Conservation (phyloP, 2,329 filamentous ascomycete genomes). For the Aureobasidium pullulans region DNA sequence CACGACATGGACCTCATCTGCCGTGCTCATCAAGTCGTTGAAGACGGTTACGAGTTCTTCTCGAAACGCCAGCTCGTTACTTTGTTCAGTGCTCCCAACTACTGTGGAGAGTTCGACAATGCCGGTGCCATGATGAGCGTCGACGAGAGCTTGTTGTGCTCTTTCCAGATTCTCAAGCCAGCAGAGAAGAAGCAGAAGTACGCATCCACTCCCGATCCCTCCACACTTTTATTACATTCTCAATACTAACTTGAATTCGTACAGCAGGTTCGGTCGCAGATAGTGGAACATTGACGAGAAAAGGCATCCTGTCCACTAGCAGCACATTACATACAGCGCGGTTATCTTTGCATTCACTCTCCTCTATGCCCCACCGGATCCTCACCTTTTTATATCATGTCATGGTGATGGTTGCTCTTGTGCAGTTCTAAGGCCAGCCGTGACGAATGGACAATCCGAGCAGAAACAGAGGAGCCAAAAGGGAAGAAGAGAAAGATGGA, state of each 20-base stretch:
- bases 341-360: slow-evolving; percentile 13
- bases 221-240: neutral
- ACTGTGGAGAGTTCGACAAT: slow-evolving; percentile 99
- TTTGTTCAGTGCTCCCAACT: slow-evolving; percentile 96
- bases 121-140: slow-evolving; percentile 99
- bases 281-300: slow-evolving; percentile 11
- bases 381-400: slow-evolving; percentile 1
- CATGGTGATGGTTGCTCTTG: slow-evolving; percentile 9
- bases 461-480: neutral
- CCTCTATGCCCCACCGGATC: slow-evolving; percentile 1
- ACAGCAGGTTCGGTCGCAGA: slow-evolving; percentile 18
- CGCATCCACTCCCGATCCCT: slow-evolving; percentile 32
- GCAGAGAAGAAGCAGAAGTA: slow-evolving; percentile 99
- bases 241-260: slow-evolving; percentile 7
- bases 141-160: slow-evolving; percentile 95
- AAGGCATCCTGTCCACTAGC: slow-evolving; percentile 10
- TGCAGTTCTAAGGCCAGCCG: slow-evolving; percentile 6
- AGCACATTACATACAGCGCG: slow-evolving; percentile 11
- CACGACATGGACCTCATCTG: slow-evolving; percentile 99
- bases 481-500: neutral
- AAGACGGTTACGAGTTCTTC: slow-evolving; percentile 99
- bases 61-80: slow-evolving; percentile 96
- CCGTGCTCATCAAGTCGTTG: slow-evolving; percentile 95
- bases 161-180: slow-evolving; percentile 99
- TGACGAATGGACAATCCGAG: neutral